Conservation (phyloP, 495 filamentous ascomycete species). For the Trichoderma erinaceum region DNA sequence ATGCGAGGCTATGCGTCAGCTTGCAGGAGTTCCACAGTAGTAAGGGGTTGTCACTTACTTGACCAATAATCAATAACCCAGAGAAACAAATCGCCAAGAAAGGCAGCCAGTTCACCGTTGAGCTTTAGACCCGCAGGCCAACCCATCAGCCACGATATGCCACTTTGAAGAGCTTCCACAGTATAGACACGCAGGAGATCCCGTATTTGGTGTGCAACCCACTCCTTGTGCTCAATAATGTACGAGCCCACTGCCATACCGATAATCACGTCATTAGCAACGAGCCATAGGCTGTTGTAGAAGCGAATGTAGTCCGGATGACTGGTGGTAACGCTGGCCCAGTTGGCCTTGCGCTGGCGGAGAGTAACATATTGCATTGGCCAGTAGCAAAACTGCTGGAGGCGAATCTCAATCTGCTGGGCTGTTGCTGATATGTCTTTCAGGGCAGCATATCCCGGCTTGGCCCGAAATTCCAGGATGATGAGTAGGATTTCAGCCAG, state of each 20-base stretch:
- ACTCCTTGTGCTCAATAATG: constrained; percentile 88
- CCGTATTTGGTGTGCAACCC: constrained; percentile 79
- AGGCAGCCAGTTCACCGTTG: constrained; percentile 88
- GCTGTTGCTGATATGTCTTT: constrained; percentile 96
- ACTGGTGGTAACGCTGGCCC: constrained; percentile 91
- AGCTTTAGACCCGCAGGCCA: constrained; percentile 98
- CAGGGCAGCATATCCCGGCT: constrained; percentile 72
- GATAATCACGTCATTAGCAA: constrained; percentile 98
- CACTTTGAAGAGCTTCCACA: constrained; percentile 79
- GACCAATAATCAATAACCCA: constrained; percentile 99
- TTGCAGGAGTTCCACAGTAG: not conserved
- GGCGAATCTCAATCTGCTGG: constrained; percentile 95
- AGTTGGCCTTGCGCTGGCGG: constrained; percentile 79
- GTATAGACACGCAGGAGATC: constrained; percentile 73
- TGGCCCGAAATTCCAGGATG: constrained; percentile 80
- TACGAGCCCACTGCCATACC: constrained; percentile 94
- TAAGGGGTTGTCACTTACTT: constrained; percentile 43
- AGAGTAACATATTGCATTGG: constrained; percentile 92
- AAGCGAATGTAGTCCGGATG: constrained; percentile 99
- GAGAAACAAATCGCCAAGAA: constrained; percentile 88
- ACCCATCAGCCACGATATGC: constrained; percentile 93
- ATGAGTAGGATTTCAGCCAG: constrained; percentile 73
- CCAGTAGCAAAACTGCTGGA: constrained; percentile 99
- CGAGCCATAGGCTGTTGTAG: constrained; percentile 97
- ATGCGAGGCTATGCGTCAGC: not conserved